These are phyloP conservation scores for Dionaea muscipula DNA, from an alignment of 179 eudicot species.

Conservation along the genomic window DNA sequence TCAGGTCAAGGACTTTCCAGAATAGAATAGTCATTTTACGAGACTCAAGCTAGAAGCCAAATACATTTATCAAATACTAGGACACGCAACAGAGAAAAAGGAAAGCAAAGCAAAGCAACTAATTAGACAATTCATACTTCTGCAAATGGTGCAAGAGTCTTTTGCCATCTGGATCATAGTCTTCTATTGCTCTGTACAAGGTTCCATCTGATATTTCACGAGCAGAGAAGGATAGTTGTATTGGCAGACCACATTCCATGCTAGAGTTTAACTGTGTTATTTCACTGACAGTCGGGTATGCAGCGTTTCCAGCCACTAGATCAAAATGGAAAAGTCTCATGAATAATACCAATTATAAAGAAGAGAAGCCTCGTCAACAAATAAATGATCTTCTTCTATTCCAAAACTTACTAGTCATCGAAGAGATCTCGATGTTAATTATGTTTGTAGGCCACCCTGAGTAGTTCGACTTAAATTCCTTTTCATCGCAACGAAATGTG, in stretches of 20 bases:
- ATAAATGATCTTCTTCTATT: background rate
- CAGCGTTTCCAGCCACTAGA: constrained; percentile 39
- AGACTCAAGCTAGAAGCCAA: background rate
- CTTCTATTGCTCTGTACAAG: constrained; percentile 72
- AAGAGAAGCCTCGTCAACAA: constrained; percentile 11
- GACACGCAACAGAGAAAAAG: background rate
- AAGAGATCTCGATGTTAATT: constrained; percentile 78
- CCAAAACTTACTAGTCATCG: constrained; percentile 37
- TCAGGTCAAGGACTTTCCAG: no score
- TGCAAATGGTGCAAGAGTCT: constrained; percentile 54
- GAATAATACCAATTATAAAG: background rate
- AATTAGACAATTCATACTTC: constrained; percentile 37
- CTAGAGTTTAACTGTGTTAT: constrained; percentile 41
- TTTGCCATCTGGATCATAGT: constrained; percentile 85
- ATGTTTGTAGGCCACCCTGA: constrained; percentile 94
- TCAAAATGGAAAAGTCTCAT: constrained; percentile 2
- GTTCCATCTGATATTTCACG: constrained; percentile 87
- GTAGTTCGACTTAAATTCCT: constrained; percentile 48
- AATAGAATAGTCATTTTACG: no score
- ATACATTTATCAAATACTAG: background rate
- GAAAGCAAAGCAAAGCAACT: background rate
- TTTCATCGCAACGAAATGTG: constrained; percentile 51
- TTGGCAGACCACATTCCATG: constrained; percentile 72
- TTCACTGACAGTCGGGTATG: constrained; percentile 57
- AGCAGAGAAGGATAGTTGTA: constrained; percentile 79